These are phyloP conservation scores for Dichomitus squalens DNA, from an alignment of 1,284 basidiomycete genomes.

Conservation along the genomic window DNA sequence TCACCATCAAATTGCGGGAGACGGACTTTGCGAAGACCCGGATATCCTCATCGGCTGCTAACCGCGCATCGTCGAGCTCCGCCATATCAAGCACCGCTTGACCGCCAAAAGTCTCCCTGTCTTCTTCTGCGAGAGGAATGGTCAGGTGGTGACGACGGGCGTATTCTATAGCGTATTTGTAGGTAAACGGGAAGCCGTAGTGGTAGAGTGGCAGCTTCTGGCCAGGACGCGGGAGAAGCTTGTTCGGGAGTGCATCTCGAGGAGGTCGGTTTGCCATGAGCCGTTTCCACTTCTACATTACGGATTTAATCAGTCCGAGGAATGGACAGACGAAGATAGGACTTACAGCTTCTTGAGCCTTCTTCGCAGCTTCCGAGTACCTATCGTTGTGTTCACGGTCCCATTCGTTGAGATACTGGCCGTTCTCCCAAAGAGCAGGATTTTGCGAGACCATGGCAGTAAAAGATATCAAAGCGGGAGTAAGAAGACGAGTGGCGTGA, in stretches of 20 bases:
- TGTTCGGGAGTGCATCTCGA: neutral
- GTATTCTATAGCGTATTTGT: neutral
- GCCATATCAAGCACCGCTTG: neutral
- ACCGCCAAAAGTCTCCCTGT: neutral
- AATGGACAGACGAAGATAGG: neutral
- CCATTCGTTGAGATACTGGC: neutral
- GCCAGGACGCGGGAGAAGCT: neutral
- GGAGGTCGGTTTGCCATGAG: neutral
- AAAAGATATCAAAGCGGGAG: no score
- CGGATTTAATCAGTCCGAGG: neutral
- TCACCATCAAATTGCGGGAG: neutral
- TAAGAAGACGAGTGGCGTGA: no score
- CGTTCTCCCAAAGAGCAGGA: neutral
- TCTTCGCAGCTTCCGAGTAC: neutral
- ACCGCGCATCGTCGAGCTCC: neutral
- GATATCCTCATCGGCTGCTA: neutral
- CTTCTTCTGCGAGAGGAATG: neutral
- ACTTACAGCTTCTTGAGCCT: neutral
- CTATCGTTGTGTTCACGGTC: neutral
- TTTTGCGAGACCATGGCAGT: neutral
- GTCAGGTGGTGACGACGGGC: constrained; percentile 4
- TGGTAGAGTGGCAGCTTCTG: constrained; percentile 1
- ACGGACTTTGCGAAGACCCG: neutral
- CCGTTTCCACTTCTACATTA: neutral
- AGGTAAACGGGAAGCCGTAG: constrained; percentile 8